Base-by-base conservation (phyloP, 805 yeast genomes). In the Starmerella ratchasimensis region DNA sequence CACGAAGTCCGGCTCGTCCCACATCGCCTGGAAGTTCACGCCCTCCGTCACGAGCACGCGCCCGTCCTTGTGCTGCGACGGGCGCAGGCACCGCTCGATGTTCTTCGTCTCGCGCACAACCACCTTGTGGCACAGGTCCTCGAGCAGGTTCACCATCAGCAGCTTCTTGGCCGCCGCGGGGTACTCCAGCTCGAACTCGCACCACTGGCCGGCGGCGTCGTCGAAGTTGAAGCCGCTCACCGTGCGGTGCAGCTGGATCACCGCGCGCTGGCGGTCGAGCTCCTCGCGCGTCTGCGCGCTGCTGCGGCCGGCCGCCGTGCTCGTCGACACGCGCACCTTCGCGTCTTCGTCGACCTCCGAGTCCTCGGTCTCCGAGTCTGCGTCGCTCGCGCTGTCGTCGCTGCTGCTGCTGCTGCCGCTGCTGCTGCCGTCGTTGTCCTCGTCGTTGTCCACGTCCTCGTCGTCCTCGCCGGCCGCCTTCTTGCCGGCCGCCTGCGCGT, bases 101-200 rank as follows among this genome's bases (percentile, higher is more conserved):
- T 69, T 67, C 39, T 90, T 79, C 48, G 86, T 77, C 62, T 93
- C 95, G 53, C 96, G 78, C 15, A 90, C 94, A 46, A 90, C 95
- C 38, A 83, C 80, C 47, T 71, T 71, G 51, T 83, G 79, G 59
- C 96, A 86, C 40, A 88, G 74, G 39, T 79, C 86, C 63, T 93
- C 99, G 41, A 90, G 75, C 54, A 90, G 77, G 64, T 90, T 90
- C 38, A 90, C 95, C 98, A 90, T 88, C 67, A 90, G 73, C 58
- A 90, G 65, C 68, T 90, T 90, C 63, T 84, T 88, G 20, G 93
- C 76, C 29, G 77, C 80, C 20, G 90, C 83, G 33, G 82, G 74
- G 49, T 84, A 69, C 54, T 80, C 86, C 40, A 90, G 59, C 56
- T 74, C 76, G 60, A 93, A 82, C 58, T 80, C 80, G 66, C 97